Conservation (phyloP, 106 monocot species). For the Phalaenopsis equestris region DNA sequence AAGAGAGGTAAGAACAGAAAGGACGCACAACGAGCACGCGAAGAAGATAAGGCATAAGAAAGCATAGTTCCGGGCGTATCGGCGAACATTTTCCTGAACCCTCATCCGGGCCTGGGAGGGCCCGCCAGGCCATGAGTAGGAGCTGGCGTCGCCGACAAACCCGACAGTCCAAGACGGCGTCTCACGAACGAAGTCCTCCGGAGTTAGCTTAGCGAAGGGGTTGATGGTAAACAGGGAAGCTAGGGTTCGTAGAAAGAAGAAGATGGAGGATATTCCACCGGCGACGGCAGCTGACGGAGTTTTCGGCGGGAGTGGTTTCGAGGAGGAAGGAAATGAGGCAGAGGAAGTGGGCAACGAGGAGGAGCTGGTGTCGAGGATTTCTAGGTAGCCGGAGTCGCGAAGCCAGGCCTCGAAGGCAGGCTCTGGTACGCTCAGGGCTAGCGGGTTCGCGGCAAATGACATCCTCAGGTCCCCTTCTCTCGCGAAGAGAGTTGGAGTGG, state of each 20-base stretch:
- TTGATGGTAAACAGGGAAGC: conserved; percentile 58
- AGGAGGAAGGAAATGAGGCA: conserved; percentile 1
- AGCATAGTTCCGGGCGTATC: conserved; percentile 69
- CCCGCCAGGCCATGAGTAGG: conserved; percentile 65
- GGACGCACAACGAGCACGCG: conserved; percentile 63
- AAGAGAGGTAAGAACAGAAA: not conserved
- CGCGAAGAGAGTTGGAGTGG: no score
- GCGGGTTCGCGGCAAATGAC: conserved; percentile 67
- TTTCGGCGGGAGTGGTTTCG: not conserved
- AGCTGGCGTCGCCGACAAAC: conserved; percentile 42
- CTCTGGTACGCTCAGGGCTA: conserved; percentile 77
- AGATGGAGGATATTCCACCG: not conserved
- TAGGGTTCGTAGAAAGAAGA: conserved; percentile 35
- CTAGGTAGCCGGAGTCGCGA: conserved; percentile 84
- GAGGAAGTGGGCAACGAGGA: conserved; percentile 7
- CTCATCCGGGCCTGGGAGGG: conserved; percentile 69
- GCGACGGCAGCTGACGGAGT: conserved; percentile 8
- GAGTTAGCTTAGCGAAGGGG: conserved; percentile 65
- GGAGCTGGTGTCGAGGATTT: conserved; percentile 63
- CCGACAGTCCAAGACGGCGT: conserved; percentile 71
- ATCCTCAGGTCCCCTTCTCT: conserved; percentile 4
- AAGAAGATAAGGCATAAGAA: conserved; percentile 48
- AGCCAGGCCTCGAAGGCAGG: conserved; percentile 83
- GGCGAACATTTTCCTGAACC: conserved; percentile 84
- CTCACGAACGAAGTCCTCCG: conserved; percentile 37